Conservation (phyloP, 1,284 basidiomycete species). For the Volvariella volvacea region DNA sequence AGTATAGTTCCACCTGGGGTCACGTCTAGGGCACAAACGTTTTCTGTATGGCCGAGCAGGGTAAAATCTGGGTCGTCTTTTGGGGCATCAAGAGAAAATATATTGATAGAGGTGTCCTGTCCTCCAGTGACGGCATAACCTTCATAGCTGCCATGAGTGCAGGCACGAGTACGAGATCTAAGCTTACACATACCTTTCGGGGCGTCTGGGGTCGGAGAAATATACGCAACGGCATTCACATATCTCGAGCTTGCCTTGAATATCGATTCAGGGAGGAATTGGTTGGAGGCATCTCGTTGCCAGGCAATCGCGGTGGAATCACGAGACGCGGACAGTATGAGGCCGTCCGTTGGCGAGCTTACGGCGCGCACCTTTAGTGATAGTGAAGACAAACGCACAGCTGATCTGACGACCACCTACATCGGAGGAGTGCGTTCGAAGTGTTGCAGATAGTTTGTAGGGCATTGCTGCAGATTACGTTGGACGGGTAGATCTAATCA, state of each 20-base stretch:
- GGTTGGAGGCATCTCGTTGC: constrained; percentile 46
- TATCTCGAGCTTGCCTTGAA: constrained; percentile 70
- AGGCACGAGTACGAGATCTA: constrained; percentile 8
- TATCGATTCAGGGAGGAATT: constrained; percentile 47
- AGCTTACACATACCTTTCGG: constrained; percentile 50
- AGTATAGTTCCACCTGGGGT: constrained; percentile 68
- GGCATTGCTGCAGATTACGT: constrained; percentile 41
- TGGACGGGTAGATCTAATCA: constrained; percentile 11
- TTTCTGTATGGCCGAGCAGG: constrained; percentile 86
- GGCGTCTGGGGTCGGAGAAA: constrained; percentile 59
- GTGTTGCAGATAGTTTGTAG: constrained; percentile 79
- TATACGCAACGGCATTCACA: constrained; percentile 77
- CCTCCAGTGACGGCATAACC: constrained; percentile 83
- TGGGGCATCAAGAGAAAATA: constrained; percentile 58
- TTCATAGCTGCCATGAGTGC: constrained; percentile 26
- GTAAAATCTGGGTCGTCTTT: constrained; percentile 70
- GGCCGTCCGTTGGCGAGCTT: constrained; percentile 58
- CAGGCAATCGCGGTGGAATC: constrained; percentile 87
- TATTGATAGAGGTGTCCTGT: constrained; percentile 78
- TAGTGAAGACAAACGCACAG: constrained; percentile 10
- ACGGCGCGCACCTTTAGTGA: constrained; percentile 65
- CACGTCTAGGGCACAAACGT: constrained; percentile 84
- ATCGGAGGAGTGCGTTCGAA: constrained; percentile 67
- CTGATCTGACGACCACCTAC: constrained; percentile 36
- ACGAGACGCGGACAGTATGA: constrained; percentile 83